A percentile compares a stretch with the other conserved stretches of the same genome.
phyloP scores from a whole-genome alignment of 1,284 basidiomycete genomes.

The Apiotrichum montevideense region DNA sequence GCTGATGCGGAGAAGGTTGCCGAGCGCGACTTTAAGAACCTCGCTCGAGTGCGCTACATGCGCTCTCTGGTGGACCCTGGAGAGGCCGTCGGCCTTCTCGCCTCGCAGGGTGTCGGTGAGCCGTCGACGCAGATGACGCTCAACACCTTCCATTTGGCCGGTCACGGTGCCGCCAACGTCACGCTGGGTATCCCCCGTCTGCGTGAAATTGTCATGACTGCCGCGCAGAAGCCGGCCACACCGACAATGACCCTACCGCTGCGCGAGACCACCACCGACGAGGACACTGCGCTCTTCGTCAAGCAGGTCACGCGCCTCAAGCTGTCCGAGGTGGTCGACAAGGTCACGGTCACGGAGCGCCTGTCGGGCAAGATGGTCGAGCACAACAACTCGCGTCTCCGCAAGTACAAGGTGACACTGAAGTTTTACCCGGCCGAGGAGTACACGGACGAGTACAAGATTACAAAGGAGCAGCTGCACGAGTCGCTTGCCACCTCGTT shows the following conservation, averaged over 20 bases:
- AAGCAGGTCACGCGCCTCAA: slow-evolving; percentile 82
- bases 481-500: slow-evolving; percentile 69
- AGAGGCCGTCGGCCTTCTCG: slow-evolving; percentile 92
- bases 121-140: slow-evolving; percentile 99
- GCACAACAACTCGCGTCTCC: slow-evolving; percentile 56
- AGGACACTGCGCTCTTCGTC: slow-evolving; percentile 72
- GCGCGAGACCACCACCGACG: slow-evolving; percentile 51
- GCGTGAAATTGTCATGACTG: slow-evolving; percentile 99
- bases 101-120: slow-evolving; percentile 98
- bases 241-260: slow-evolving; percentile 95
- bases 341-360: slow-evolving; percentile 73
- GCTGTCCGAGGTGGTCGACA: slow-evolving; percentile 83
- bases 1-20: slow-evolving; percentile 29
- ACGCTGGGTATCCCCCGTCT: slow-evolving; percentile 98
- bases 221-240: slow-evolving; percentile 91
- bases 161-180: slow-evolving; percentile 98
- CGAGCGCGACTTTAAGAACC: slow-evolving; percentile 61
- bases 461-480: slow-evolving; percentile 68
- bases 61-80: slow-evolving; percentile 91
- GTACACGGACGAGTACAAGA: slow-evolving; percentile 78
- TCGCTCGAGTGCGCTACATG: slow-evolving; percentile 90
- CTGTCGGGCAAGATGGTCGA: slow-evolving; percentile 59
- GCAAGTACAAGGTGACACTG: slow-evolving; percentile 76
- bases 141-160: slow-evolving; percentile 99
- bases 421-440: slow-evolving; percentile 82